A percentile compares a stretch with the other conserved stretches of the same genome.
phyloP scores from a whole-genome alignment of 225 moss, liverwort and hornwort species.

The Polytrichum formosum region DNA sequence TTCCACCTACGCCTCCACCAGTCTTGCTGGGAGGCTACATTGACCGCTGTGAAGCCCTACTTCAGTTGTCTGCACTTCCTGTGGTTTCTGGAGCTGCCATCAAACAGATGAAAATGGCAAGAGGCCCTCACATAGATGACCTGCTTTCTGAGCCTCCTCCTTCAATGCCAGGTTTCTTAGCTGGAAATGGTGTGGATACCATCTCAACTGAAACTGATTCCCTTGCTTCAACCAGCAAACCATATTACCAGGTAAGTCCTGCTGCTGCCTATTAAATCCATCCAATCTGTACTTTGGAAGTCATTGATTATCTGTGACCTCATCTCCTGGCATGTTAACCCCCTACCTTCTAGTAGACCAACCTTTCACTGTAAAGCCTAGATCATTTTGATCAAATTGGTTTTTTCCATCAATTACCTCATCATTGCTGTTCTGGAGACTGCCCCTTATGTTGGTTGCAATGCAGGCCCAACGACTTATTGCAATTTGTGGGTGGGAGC shows the following conservation, averaged over 20 bases:
- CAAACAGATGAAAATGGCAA: constrained; percentile 53
- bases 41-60: constrained; percentile 75
- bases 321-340: too few relatives aligned
- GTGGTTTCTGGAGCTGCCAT: constrained; percentile 70
- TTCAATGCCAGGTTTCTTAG: constrained; percentile 29
- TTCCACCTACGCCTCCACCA: constrained; percentile 72
- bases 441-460: neutral
- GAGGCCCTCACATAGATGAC: constrained; percentile 62
- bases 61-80: constrained; percentile 88
- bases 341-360: too few relatives aligned
- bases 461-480: constrained; percentile 80
- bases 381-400: too few relatives aligned
- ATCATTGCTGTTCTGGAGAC: neutral
- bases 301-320: too few relatives aligned
- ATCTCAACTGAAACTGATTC: constrained; percentile 48
- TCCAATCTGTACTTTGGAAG: too few relatives aligned
- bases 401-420: neutral
- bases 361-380: too few relatives aligned
- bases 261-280: too few relatives aligned
- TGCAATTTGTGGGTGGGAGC: constrained; percentile 96
- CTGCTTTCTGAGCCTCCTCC: constrained; percentile 65
- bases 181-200: constrained; percentile 39
- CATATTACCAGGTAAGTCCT: constrained; percentile 62
- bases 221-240: constrained; percentile 44
- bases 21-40: constrained; percentile 64